Evolutionary conservation across 2,329 filamentous ascomycete genomes (phyloP).

Genomic region (Fusarium humuli): DNA sequence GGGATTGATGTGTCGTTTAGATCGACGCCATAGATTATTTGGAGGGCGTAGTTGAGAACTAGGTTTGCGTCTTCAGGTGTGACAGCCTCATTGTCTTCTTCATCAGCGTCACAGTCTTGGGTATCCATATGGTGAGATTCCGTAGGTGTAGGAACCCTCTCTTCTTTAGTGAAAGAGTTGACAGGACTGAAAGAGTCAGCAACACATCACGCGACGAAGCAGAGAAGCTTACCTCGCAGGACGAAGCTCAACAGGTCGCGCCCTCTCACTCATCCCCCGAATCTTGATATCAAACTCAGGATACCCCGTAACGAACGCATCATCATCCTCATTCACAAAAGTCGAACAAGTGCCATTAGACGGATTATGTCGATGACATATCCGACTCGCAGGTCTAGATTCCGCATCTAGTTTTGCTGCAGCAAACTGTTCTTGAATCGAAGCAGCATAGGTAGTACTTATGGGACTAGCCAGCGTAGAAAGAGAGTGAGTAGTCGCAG

Average conservation of each 20-base stretch:
- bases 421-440: constrained; percentile 51
- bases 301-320: constrained; percentile 43
- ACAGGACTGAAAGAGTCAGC: constrained; percentile 31
- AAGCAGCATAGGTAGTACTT: constrained; percentile 52
- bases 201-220: neutral
- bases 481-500: constrained; percentile 53
- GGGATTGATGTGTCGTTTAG: constrained; percentile 50
- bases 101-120: constrained; percentile 22
- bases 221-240: constrained; percentile 25
- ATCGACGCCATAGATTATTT: constrained; percentile 55
- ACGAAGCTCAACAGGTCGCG: constrained; percentile 2
- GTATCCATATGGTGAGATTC: constrained; percentile 13
- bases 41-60: constrained; percentile 52
- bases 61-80: constrained; percentile 51
- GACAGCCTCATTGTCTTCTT: constrained; percentile 44
- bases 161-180: constrained; percentile 41
- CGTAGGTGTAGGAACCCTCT: constrained; percentile 32
- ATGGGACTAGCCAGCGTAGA: constrained; percentile 53
- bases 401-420: constrained; percentile 37
- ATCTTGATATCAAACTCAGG: constrained; percentile 46
- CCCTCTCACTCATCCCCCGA: constrained; percentile 26
- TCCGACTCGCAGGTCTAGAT: constrained; percentile 46
- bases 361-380: constrained; percentile 50
- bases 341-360: constrained; percentile 54
- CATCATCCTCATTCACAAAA: constrained; percentile 53